phyloP scores from a whole-genome alignment of 78 protist species.

The Cyanophora paradoxa region DNA sequence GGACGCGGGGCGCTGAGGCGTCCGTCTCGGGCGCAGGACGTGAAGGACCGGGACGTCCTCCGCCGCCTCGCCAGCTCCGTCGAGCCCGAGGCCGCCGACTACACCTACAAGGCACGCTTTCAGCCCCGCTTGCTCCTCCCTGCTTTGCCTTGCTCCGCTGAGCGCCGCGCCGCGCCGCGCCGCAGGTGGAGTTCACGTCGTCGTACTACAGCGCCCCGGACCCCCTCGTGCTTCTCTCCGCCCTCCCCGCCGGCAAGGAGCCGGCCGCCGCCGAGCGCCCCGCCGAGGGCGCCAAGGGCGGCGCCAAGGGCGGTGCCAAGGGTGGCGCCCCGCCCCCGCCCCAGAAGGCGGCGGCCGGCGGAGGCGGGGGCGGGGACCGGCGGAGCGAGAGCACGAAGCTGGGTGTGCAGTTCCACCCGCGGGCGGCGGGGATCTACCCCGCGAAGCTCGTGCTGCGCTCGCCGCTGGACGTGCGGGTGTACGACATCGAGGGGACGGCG shows the following conservation, averaged over 20 bases:
- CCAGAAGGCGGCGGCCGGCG: too few relatives aligned
- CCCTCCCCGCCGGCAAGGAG: neutral
- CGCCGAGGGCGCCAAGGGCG: neutral
- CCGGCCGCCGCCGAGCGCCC: too few relatives aligned
- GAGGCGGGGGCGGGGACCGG: too few relatives aligned
- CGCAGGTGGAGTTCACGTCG: too few relatives aligned
- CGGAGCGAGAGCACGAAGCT: neutral
- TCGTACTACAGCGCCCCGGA: too few relatives aligned
- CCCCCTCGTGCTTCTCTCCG: neutral
- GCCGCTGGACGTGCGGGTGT: constrained; percentile 24
- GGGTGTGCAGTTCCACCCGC: neutral
- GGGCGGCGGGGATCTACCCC: constrained; percentile 10
- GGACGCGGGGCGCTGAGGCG: neutral
- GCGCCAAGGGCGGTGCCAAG: neutral
- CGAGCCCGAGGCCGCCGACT: neutral
- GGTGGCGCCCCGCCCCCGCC: neutral
- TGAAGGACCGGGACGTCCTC: neutral
- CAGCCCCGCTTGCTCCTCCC: too few relatives aligned
- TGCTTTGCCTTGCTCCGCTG: too few relatives aligned
- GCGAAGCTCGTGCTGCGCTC: neutral
- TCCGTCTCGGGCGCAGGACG: neutral
- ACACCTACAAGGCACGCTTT: too few relatives aligned
- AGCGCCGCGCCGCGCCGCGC: too few relatives aligned
- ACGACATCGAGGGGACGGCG: neutral
- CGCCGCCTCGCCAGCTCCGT: neutral